Evolutionary conservation across 768 basidiomycete genomes (phyloP), one percentile per base, ranked within the genome.

Genomic region (Collybia mongolica): DNA sequence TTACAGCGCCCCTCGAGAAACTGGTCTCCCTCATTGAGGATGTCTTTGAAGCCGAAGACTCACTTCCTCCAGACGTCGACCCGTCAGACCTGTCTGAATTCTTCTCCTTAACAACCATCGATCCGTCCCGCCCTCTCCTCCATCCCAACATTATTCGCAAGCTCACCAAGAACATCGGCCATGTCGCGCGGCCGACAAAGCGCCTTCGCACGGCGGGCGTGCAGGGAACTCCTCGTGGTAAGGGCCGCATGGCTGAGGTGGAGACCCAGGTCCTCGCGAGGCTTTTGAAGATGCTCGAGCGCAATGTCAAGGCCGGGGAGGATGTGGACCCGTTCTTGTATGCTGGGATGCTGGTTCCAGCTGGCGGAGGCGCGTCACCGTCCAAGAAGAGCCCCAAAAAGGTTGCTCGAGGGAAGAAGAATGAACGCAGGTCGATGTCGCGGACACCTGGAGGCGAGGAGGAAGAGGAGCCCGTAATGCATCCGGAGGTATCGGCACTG

Each of bases 31-130:
- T 92, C 15, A 71, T 96, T 1, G 90, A 93, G 55, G 93, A 96
- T 47, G 78, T 97, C 14, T 89, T 96, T 49, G 86, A 89, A 54
- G 84, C 88, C 0, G 85, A 90, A 57, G 93, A 94, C 61, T 64
- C 76, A 0, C 70, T 92, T 14, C 77, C 85, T 2, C 70, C 81
- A 0, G 85, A 88, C 43, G 65, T 72, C 2, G 74, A 77, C 35
- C 52, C 70, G n/a, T 52, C 62, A 12, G 75, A 83, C 44, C 70
- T 92, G 11, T 73, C 83, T 3, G 61, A 72, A 23, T 79, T 84
- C 6, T 87, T 74, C 61, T 93, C 84, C 66, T 93, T 83, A 19
- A 70, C 70, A 6, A 57, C 65, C 3, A 48, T 41, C 19, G 85
- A 90, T 50, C 66, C 71, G 43, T 70, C 82, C 4, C 74, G 74